Percentiles rank a stretch among this genome's conserved stretches.
Conservation (phyloP, 2,329 filamentous ascomycete genomes). For the Stenocarpella maydis region DNA sequence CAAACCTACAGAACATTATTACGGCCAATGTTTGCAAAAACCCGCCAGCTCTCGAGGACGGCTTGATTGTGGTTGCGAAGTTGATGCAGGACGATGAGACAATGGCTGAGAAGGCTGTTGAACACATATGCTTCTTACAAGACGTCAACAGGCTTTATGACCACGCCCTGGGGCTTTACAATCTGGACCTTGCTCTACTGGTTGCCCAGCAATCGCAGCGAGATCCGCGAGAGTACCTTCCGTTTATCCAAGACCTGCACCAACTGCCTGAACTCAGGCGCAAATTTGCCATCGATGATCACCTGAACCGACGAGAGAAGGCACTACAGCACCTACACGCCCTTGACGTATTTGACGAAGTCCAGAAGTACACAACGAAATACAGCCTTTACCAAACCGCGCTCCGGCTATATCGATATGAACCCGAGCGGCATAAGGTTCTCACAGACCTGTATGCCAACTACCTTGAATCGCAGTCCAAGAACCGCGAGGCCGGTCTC, state of each 20-base stretch:
- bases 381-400: conserved; percentile 82
- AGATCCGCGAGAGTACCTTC: conserved; percentile 93
- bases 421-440: conserved; percentile 68
- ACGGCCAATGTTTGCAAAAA: conserved; percentile 94
- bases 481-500: conserved; percentile 86
- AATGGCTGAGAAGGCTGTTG: conserved; percentile 86
- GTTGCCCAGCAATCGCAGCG: conserved; percentile 96
- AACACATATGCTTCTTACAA: conserved; percentile 97
- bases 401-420: conserved; percentile 84
- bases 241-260: conserved; percentile 90
- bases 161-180: conserved; percentile 87
- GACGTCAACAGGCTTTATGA: conserved; percentile 94
- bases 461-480: conserved; percentile 76
- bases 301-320: conserved; percentile 79
- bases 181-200: conserved; percentile 86
- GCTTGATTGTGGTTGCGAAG: conserved; percentile 79
- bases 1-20: conserved; percentile 88
- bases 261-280: conserved; percentile 74
- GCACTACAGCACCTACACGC: conserved; percentile 80
- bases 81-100: conserved; percentile 73
- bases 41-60: conserved; percentile 88
- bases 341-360: conserved; percentile 78
- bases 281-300: conserved; percentile 87
- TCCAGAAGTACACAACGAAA: conserved; percentile 79
- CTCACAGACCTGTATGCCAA: conserved; percentile 83